Conservation (phyloP, 306 rosid species). For the Corylus americana region DNA sequence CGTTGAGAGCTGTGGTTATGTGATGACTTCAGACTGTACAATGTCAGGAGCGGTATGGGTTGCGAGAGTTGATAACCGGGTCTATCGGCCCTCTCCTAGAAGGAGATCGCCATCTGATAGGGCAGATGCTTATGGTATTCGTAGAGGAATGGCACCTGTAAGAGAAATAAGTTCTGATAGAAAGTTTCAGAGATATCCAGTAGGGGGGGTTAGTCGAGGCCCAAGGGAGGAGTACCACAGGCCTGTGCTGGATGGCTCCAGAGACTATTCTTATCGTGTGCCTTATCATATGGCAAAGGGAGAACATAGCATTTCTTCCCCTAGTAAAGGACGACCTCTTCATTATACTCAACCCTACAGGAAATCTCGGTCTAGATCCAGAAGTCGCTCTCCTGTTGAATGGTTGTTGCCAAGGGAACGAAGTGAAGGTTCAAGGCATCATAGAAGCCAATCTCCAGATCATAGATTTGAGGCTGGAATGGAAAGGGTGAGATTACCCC, state of each 20-base stretch:
- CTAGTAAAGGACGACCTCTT: slow-evolving; percentile 23
- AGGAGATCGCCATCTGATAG: slow-evolving; percentile 35
- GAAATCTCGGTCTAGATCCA: slow-evolving; percentile 38
- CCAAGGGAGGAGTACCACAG: slow-evolving; percentile 31
- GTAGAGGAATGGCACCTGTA: slow-evolving; percentile 30
- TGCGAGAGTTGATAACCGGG: slow-evolving; percentile 25
- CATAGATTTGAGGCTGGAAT: slow-evolving; percentile 29
- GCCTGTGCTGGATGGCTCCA: slow-evolving; percentile 25
- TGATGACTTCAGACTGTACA: slow-evolving; percentile 19
- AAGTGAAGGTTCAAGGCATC: slow-evolving; percentile 25
- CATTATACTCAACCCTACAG: slow-evolving; percentile 32
- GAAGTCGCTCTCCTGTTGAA: slow-evolving; percentile 39
- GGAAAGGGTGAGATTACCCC: slow-evolving; percentile 32
- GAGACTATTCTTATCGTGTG: slow-evolving; percentile 29
- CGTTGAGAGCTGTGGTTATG: slow-evolving; percentile 25
- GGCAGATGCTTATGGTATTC: slow-evolving; percentile 16
- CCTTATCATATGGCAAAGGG: slow-evolving; percentile 32
- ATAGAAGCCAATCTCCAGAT: slow-evolving; percentile 42
- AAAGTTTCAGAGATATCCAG: slow-evolving; percentile 35
- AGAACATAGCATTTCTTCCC: slow-evolving; percentile 35
- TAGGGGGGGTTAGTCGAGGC: slow-evolving; percentile 37
- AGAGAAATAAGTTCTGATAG: slow-evolving; percentile 37
- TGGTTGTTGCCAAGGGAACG: slow-evolving; percentile 27
- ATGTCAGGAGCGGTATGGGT: slow-evolving; percentile 19
- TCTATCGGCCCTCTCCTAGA: slow-evolving; percentile 22